Evolutionary conservation across 768 basidiomycete genomes (phyloP).

Genomic region (Boletus barrowsii): DNA sequence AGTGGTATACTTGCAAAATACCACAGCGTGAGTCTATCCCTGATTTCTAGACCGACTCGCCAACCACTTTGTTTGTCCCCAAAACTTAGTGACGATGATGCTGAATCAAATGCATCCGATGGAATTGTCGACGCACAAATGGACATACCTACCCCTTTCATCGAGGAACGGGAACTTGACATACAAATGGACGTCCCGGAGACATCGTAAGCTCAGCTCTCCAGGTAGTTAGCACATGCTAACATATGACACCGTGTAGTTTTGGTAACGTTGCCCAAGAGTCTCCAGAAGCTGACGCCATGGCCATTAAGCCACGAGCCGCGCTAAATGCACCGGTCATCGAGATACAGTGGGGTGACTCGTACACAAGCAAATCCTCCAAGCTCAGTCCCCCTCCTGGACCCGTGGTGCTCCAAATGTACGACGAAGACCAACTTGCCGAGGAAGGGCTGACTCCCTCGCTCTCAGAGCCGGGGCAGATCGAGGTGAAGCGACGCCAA

Average conservation of each 20-base stretch:
- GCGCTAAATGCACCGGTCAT: neutral
- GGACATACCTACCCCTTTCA: too few relatives aligned
- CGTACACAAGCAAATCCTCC: neutral
- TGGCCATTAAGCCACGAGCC: neutral
- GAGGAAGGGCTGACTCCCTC: constrained; percentile 34
- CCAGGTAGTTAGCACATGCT: neutral
- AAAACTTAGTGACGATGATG: too few relatives aligned
- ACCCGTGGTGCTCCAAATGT: too few relatives aligned
- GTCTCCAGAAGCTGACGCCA: neutral
- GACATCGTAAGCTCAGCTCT: neutral
- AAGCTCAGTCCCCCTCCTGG: too few relatives aligned
- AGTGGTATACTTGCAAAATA: neutral
- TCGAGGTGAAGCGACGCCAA: constrained; percentile 74
- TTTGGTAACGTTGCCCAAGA: neutral
- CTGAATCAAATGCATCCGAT: too few relatives aligned
- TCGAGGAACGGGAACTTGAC: too few relatives aligned
- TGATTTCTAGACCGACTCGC: too few relatives aligned
- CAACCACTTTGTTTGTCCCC: too few relatives aligned
- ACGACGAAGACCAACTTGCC: constrained; percentile 41
- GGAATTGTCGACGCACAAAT: too few relatives aligned
- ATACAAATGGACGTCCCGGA: neutral
- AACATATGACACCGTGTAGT: neutral
- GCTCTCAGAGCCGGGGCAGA: constrained; percentile 59
- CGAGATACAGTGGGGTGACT: neutral
- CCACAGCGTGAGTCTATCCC: neutral